A percentile compares a stretch with the other conserved stretches of the same genome.
These are phyloP conservation scores for Magnusiomyces ingens DNA, from an alignment of 1,139 yeast species.

Conservation along the genomic window DNA sequence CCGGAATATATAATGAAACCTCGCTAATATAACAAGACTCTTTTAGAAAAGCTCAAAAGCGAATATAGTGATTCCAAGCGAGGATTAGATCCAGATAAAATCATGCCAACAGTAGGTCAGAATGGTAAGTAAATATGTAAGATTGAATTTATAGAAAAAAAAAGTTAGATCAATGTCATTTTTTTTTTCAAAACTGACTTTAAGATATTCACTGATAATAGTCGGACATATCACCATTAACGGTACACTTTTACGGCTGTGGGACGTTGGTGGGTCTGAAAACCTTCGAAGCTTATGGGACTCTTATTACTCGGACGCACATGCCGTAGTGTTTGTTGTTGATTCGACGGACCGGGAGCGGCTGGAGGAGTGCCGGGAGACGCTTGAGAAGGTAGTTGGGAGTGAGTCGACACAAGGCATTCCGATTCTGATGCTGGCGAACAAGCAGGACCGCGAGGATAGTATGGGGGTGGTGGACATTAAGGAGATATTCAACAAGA, in stretches of 20 bases:
- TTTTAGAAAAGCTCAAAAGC: constrained; percentile 56
- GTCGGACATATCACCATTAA: constrained; percentile 48
- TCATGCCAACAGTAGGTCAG: constrained; percentile 72
- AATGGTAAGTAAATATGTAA: constrained; percentile 33
- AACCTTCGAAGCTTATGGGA: constrained; percentile 79
- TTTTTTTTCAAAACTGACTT: not conserved
- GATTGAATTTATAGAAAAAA: not conserved
- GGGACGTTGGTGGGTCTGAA: constrained; percentile 97
- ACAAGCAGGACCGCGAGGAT: constrained; percentile 85
- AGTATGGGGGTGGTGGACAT: constrained; percentile 73
- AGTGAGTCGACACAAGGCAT: constrained; percentile 62
- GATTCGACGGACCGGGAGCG: constrained; percentile 84
- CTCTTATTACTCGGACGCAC: constrained; percentile 76
- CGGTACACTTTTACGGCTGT: constrained; percentile 61
- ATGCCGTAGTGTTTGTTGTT: constrained; percentile 85
- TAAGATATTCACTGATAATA: not conserved
- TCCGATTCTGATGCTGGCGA: constrained; percentile 90
- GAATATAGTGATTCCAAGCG: constrained; percentile 38
- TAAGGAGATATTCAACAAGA: constrained; percentile 71
- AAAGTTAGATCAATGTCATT: not conserved
- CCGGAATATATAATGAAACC: not conserved
- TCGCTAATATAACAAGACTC: constrained; percentile 37
- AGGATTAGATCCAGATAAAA: constrained; percentile 43
- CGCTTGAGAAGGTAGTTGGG: constrained; percentile 44
- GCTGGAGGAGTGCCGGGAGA: constrained; percentile 72